Percentiles rank a stretch among this genome's conserved stretches.
These are phyloP conservation scores for Adansonia grandidieri DNA, from an alignment of 441 rosid species.

Conservation along the genomic window DNA sequence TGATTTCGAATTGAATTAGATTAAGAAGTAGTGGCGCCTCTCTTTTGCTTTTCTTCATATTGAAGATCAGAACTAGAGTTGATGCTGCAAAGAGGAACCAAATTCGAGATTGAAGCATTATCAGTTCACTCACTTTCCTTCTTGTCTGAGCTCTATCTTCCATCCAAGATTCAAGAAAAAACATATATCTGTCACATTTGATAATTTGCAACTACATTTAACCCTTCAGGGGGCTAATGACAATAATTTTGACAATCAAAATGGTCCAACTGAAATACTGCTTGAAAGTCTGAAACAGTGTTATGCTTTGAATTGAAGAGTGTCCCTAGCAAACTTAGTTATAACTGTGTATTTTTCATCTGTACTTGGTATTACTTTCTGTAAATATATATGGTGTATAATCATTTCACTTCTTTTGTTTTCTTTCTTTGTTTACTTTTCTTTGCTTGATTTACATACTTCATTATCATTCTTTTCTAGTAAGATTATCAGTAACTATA, in stretches of 20 bases:
- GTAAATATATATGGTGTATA: too few relatives aligned
- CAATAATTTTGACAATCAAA: too few relatives aligned
- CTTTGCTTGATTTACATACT: too few relatives aligned
- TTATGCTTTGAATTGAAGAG: too few relatives aligned
- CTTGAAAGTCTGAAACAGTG: too few relatives aligned
- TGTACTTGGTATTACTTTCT: too few relatives aligned
- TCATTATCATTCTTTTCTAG: background rate
- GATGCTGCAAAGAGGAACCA: constrained; percentile 79
- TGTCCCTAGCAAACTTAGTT: too few relatives aligned
- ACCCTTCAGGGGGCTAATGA: background rate
- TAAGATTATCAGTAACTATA: background rate
- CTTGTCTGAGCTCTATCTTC: constrained; percentile 75
- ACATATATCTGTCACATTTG: constrained; percentile 31
- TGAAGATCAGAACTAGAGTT: constrained; percentile 70
- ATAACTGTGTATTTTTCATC: too few relatives aligned
- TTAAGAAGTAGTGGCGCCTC: background rate
- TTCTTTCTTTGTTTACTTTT: too few relatives aligned
- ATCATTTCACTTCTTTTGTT: too few relatives aligned
- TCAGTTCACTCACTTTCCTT: constrained; percentile 73
- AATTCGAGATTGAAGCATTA: constrained; percentile 91
- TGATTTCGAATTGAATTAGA: background rate
- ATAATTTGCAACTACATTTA: background rate
- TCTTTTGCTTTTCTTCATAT: constrained; percentile 11
- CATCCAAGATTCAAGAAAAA: constrained; percentile 62
- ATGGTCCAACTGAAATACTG: too few relatives aligned